Evolutionary conservation across 208 protist genomes (phyloP), one percentile per base, ranked within the genome.

Genomic region (Wallacemonas sp.): DNA sequence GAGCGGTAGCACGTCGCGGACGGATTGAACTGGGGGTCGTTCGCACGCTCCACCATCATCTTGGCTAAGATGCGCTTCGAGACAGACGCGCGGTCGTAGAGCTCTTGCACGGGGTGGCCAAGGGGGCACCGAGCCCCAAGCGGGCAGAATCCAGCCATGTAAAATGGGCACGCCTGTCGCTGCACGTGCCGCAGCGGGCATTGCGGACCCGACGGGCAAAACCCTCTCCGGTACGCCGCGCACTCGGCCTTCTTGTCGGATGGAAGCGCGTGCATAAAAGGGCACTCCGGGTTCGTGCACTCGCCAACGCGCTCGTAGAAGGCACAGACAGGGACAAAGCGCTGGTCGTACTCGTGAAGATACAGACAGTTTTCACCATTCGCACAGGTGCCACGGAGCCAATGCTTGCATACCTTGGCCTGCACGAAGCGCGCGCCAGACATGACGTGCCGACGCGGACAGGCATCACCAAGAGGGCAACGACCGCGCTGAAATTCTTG

Each of bases 281-380:
- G 85, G 71, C 98, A 99, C 70, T 99, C 97, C 12, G 95, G 92
- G 80, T 99, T 99, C 34, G 69, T 93, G 75, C 98, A 99, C 70
- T 99, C 92, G 38, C 96, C 96, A 19, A 91, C 81, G 53, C 94
- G 96, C 55, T 96, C 83, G 69, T 95, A 99, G 80, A 98, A 99
- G 70, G 89, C 93, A 72, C 98, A 99, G 41, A 90, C 79, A 1
- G 98, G 97, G 69, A 99, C 97, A 47, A 96, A 98, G 38, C 84
- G 76, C 45, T 94, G 79, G 55, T 98, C 87, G 70, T 98, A 99
- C 66, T 97, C 92, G 77, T 99, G 98, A 36, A 99, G 70, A 70
- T 96, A 99, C 36, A 98, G 86, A 68, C 98, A 99, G 65, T 97
- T 84, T 33, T 97, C 91, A 5, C 95, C 96, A 65, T 98, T 98